These are phyloP conservation scores for Mariannaea sp. DNA, from an alignment of 2,329 filamentous ascomycete genomes.

Conservation along the genomic window DNA sequence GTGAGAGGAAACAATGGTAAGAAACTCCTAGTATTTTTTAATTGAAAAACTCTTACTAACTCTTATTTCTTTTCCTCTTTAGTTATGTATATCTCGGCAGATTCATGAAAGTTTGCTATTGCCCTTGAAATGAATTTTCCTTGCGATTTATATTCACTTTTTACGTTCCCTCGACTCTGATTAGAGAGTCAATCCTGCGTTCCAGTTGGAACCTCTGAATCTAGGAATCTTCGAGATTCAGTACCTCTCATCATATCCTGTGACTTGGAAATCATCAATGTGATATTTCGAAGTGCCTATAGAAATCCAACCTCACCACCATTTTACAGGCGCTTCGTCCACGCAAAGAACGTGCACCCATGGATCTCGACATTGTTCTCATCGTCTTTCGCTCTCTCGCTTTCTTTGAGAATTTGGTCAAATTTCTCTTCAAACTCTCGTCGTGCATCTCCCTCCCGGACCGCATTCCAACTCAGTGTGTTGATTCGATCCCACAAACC, in stretches of 20 bases:
- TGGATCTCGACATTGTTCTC: slow-evolving; percentile 67
- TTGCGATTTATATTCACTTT: not conserved
- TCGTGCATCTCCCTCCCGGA: slow-evolving; percentile 57
- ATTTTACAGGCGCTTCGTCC: slow-evolving; percentile 58
- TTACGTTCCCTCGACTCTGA: not conserved
- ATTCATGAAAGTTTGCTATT: slow-evolving; percentile 47
- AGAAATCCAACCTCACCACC: slow-evolving; percentile 25
- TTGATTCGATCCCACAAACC: slow-evolving; percentile 66
- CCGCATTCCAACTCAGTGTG: slow-evolving; percentile 71
- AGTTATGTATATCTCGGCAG: slow-evolving; percentile 75
- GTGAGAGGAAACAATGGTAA: slow-evolving; percentile 94
- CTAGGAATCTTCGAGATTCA: not conserved
- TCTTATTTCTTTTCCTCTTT: not conserved
- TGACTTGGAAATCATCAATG: slow-evolving; percentile 22
- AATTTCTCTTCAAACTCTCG: slow-evolving; percentile 55
- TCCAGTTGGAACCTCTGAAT: not conserved
- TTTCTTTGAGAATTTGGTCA: slow-evolving; percentile 57
- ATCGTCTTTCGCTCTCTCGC: slow-evolving; percentile 62
- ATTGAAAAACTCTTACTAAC: slow-evolving; percentile 20
- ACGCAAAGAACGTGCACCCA: slow-evolving; percentile 66
- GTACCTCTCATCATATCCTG: not conserved
- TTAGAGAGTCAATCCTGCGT: not conserved
- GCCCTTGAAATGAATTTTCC: slow-evolving; percentile 25
- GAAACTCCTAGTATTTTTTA: slow-evolving; percentile 20
- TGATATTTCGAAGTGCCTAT: not conserved